These are phyloP conservation scores for Aspergillus quadricinctus DNA, from an alignment of 2,329 filamentous ascomycete species.

Conservation along the genomic window DNA sequence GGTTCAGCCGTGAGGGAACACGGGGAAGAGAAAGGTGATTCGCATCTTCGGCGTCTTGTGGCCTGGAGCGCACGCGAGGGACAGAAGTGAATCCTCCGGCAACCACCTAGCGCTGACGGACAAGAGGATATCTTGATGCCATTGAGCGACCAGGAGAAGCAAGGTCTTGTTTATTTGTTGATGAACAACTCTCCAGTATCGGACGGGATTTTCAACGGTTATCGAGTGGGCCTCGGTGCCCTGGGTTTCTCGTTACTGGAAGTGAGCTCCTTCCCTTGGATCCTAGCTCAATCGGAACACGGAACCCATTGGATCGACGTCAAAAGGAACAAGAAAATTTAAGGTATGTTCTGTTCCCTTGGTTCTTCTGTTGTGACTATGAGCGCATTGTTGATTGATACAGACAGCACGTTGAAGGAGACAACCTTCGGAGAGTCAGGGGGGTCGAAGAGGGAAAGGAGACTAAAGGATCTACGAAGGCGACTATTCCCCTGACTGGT, in stretches of 20 bases:
- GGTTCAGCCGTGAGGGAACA: neutral
- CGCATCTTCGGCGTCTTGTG: neutral
- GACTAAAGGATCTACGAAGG: neutral
- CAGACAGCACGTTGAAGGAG: neutral
- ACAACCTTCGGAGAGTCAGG: neutral
- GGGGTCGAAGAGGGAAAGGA: neutral
- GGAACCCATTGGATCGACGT: conserved; percentile 3
- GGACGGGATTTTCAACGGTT: neutral
- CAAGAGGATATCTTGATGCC: neutral
- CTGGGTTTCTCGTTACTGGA: neutral
- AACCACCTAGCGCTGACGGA: neutral
- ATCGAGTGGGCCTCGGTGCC: neutral
- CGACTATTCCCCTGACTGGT: neutral
- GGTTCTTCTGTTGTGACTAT: neutral
- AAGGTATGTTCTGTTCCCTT: neutral
- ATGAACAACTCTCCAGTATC: neutral
- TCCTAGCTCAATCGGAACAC: conserved; percentile 1
- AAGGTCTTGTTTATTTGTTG: neutral
- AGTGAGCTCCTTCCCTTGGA: conserved; percentile 2
- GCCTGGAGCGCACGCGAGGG: neutral
- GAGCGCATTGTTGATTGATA: neutral
- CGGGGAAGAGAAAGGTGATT: neutral
- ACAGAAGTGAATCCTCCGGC: neutral
- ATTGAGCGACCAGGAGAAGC: neutral
- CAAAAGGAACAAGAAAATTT: neutral